Conservation (phyloP, 2,329 filamentous ascomycete genomes). For the Alternaria sp. region DNA sequence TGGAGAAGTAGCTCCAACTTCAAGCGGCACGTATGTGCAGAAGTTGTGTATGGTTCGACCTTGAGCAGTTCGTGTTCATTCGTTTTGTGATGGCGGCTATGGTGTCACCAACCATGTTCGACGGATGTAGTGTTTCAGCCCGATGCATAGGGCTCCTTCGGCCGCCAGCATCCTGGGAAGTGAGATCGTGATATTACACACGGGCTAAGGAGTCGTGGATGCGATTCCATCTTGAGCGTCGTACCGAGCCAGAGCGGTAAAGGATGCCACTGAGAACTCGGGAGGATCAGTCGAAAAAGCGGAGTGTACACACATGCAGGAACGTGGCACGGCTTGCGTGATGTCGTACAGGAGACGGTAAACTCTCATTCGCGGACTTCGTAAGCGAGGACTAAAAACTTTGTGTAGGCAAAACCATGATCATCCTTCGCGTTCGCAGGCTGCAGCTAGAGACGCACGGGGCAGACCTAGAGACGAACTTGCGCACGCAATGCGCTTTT, state of each 20-base stretch:
- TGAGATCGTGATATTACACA: neutral
- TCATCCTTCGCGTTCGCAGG: constrained; percentile 1
- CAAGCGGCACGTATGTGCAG: neutral
- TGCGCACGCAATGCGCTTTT: neutral
- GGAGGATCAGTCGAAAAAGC: neutral
- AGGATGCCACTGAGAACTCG: neutral
- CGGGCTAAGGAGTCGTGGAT: neutral
- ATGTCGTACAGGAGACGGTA: constrained; percentile 2
- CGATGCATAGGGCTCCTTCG: neutral
- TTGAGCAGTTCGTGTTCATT: neutral
- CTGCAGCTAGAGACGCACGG: neutral
- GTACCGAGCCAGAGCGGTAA: neutral
- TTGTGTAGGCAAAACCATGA: neutral
- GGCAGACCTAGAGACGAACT: neutral
- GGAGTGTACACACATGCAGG: constrained; percentile 8
- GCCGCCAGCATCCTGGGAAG: neutral
- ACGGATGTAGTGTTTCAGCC: constrained; percentile 6
- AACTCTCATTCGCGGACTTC: constrained; percentile 1
- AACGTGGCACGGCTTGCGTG: constrained; percentile 3
- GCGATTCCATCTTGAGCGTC: neutral
- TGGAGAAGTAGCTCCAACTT: neutral
- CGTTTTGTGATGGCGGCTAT: neutral
- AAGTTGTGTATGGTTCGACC: neutral
- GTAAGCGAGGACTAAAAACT: constrained; percentile 5
- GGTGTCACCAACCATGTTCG: constrained; percentile 8